phyloP scores from a whole-genome alignment of 2,329 filamentous ascomycete species.

The Pseudogymnoascus verrucosus region DNA sequence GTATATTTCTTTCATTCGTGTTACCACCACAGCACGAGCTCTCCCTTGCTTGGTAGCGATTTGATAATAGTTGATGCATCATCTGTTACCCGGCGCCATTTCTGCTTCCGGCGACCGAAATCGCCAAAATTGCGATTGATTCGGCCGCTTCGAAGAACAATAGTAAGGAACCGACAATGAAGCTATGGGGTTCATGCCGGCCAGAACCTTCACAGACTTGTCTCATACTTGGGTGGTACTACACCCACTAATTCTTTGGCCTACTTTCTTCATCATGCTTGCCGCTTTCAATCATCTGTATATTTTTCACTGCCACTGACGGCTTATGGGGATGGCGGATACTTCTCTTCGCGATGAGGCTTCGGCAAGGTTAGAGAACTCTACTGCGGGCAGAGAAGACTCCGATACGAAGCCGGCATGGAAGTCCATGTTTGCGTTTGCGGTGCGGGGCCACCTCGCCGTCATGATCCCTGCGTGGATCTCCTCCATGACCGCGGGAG shows the following conservation, averaged over 20 bases:
- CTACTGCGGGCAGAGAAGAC: not conserved
- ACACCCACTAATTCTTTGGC: not conserved
- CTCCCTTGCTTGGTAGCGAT: not conserved
- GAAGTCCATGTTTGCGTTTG: conserved; percentile 60
- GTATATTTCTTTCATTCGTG: not conserved
- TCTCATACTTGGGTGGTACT: not conserved
- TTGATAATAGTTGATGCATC: not conserved
- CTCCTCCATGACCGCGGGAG: conserved; percentile 51
- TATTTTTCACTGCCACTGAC: not conserved
- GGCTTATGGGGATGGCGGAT: not conserved
- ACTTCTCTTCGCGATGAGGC: not conserved
- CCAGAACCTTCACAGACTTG: not conserved
- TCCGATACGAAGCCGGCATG: conserved; percentile 4
- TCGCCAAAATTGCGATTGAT: not conserved
- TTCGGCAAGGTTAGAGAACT: not conserved
- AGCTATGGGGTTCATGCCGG: not conserved
- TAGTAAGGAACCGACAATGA: not conserved
- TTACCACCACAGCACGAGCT: not conserved
- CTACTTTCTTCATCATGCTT: not conserved
- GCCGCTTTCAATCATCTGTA: not conserved
- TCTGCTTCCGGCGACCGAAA: not conserved
- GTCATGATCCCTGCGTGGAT: conserved; percentile 47
- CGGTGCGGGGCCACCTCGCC: conserved; percentile 49
- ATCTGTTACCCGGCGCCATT: not conserved
- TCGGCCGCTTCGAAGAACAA: conserved; percentile 5